Conservation (phyloP, 2,329 filamentous ascomycete genomes). For the Diaporthe vexans region DNA sequence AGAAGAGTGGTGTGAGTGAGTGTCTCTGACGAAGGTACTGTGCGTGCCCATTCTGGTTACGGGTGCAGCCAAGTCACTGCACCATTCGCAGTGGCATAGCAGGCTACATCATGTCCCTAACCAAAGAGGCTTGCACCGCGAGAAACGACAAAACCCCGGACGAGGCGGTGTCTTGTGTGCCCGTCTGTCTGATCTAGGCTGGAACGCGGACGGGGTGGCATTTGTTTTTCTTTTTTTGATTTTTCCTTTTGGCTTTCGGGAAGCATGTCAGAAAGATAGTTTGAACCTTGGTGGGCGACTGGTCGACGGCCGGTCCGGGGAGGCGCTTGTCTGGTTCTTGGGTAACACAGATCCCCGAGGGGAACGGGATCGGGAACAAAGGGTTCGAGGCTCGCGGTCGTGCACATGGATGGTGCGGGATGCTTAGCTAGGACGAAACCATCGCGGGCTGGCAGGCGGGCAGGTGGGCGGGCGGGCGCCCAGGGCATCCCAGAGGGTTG, state of each 20-base stretch:
- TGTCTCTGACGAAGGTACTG: background rate
- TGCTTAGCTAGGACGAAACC: constrained; percentile 37
- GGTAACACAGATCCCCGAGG: constrained; percentile 30
- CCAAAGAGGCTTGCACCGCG: constrained; percentile 26
- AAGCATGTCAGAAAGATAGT: constrained; percentile 27
- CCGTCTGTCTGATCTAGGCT: constrained; percentile 11
- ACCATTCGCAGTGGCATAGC: background rate
- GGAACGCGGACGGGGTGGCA: constrained; percentile 13
- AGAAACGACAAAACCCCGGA: constrained; percentile 8
- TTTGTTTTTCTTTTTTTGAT: background rate
- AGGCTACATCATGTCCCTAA: background rate
- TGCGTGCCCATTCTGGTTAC: background rate
- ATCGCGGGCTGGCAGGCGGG: constrained; percentile 20
- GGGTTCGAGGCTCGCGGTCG: constrained; percentile 28
- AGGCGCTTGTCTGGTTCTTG: constrained; percentile 19
- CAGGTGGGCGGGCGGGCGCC: background rate
- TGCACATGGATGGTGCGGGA: constrained; percentile 32
- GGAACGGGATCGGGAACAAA: constrained; percentile 31
- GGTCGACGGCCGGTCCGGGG: constrained; percentile 25
- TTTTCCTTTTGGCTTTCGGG: constrained; percentile 39
- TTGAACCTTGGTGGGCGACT: constrained; percentile 28
- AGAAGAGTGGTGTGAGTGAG: background rate
- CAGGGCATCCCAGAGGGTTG: background rate
- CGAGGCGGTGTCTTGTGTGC: constrained; percentile 1
- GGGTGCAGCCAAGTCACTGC: background rate